Evolutionary conservation across 306 rosid species (phyloP).

Genomic region (Lotus japonicus): DNA sequence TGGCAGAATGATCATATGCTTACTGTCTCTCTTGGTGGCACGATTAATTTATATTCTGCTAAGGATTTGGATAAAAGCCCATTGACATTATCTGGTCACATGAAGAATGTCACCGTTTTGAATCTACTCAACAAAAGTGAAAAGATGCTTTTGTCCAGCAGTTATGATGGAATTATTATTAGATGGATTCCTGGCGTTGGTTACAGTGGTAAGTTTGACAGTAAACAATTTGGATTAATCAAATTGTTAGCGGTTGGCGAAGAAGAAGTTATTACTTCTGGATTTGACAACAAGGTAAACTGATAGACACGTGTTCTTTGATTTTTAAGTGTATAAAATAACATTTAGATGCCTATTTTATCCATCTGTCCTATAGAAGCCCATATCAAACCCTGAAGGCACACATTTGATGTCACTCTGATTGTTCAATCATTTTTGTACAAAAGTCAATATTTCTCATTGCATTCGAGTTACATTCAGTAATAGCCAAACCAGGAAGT

Average conservation of each 20-base stretch:
- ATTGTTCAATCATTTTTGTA: background rate
- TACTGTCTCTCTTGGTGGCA: slow-evolving; percentile 86
- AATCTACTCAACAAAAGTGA: slow-evolving; percentile 57
- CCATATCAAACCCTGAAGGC: background rate
- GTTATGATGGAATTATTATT: slow-evolving; percentile 84
- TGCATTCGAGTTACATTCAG: background rate
- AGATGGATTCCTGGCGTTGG: slow-evolving; percentile 88
- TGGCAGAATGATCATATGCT: slow-evolving; percentile 87
- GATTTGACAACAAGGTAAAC: slow-evolving; percentile 92
- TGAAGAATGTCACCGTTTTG: slow-evolving; percentile 78
- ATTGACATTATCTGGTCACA: slow-evolving; percentile 62
- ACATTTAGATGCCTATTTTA: background rate
- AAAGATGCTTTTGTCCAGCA: slow-evolving; percentile 68
- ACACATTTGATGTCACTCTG: background rate
- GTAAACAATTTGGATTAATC: slow-evolving; percentile 73
- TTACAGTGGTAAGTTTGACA: slow-evolving; percentile 60
- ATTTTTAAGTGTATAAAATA: background rate
- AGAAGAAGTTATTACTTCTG: slow-evolving; percentile 71
- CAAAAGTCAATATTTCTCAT: background rate
- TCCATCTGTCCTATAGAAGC: background rate
- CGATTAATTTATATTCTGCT: slow-evolving; percentile 57
- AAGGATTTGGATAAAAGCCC: slow-evolving; percentile 71
- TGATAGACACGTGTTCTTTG: background rate
- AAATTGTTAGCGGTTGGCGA: slow-evolving; percentile 66
- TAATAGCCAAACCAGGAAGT: background rate